These are phyloP conservation scores for Dictyostelium intermedium DNA, from an alignment of 78 protist genomes.

Conservation along the genomic window DNA sequence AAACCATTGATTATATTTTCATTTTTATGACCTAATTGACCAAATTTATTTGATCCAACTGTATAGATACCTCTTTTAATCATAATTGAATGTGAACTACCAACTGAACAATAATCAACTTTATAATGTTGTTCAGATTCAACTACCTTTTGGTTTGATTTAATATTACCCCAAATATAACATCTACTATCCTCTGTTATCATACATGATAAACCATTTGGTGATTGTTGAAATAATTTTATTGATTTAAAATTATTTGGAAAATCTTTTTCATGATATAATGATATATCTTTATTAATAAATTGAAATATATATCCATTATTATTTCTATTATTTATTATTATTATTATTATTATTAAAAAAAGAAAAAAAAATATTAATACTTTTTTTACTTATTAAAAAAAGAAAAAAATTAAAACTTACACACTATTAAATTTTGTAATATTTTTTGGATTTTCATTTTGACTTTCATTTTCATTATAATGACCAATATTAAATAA, in stretches of 20 bases:
- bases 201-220: background rate
- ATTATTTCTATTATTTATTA: background rate
- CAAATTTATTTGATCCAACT: background rate
- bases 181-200: background rate
- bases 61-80: background rate
- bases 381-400: too few species aligned
- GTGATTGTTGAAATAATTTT: background rate
- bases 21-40: background rate
- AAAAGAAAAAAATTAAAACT: background rate
- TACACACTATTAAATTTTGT: background rate
- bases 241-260: background rate
- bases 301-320: background rate
- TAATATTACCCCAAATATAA: constrained; percentile 7
- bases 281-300: background rate
- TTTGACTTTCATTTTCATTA: background rate
- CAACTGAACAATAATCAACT: background rate
- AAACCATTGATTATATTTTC: background rate
- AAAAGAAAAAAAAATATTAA: background rate
- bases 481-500: background rate
- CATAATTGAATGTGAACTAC: background rate
- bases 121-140: background rate
- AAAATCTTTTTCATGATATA: background rate
- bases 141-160: background rate
- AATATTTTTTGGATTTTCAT: background rate
- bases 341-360: background rate